Evolutionary conservation across 495 filamentous ascomycete species (phyloP).

Genomic region (Schizothecium vesticola): DNA sequence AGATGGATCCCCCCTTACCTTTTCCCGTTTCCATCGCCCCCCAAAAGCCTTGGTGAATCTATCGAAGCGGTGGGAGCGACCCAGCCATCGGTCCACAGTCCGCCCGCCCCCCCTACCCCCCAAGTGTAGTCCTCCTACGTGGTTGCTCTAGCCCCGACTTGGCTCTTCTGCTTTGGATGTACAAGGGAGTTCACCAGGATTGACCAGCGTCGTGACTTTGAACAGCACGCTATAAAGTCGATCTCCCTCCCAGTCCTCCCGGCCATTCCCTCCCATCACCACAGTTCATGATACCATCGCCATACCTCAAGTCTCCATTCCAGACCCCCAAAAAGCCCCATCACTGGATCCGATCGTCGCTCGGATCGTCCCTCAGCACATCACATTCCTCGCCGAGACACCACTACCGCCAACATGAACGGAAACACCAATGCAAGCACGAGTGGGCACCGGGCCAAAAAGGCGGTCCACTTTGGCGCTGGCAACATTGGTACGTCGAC

Average conservation of each 20-base stretch:
- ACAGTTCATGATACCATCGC: slow-evolving; percentile 8
- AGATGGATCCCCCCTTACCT: not conserved
- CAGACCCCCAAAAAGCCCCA: not conserved
- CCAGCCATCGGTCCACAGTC: not conserved
- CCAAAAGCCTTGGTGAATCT: not conserved
- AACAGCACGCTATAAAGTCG: slow-evolving; percentile 16
- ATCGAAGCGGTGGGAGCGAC: not conserved
- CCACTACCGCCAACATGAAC: slow-evolving; percentile 11
- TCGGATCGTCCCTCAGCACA: not conserved
- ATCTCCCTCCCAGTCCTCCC: slow-evolving; percentile 9
- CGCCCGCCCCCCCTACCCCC: not conserved
- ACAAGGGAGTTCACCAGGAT: not conserved
- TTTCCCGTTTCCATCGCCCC: not conserved
- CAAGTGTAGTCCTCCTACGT: not conserved
- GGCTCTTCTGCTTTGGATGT: not conserved
- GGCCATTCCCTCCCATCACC: slow-evolving; percentile 12
- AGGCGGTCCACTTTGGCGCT: slow-evolving; percentile 88
- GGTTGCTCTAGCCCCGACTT: not conserved
- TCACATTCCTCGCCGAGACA: not conserved
- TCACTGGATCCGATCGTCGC: not conserved
- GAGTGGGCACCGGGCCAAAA: slow-evolving; percentile 43
- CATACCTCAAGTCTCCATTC: not conserved
- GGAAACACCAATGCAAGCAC: not conserved
- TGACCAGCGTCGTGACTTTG: slow-evolving; percentile 1
- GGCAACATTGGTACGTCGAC: slow-evolving; percentile 67